These are phyloP conservation scores for Plasmodium fragile DNA, from an alignment of 169 alveolate species.

Conservation along the genomic window DNA sequence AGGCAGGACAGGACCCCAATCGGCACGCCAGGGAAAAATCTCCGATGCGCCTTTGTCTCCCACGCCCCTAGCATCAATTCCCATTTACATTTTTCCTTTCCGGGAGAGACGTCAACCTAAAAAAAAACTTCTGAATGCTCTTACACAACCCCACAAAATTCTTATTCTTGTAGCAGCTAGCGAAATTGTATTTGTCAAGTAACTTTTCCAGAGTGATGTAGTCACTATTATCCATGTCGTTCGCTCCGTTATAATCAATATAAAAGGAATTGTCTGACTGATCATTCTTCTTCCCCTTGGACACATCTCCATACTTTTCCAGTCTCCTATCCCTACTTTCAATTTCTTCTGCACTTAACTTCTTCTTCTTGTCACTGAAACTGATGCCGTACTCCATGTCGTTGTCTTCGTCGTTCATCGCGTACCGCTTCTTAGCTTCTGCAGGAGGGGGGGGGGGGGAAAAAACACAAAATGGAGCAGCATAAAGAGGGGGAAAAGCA, in stretches of 20 bases:
- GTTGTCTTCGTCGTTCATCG: constrained; percentile 1
- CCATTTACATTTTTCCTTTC: constrained; percentile 85
- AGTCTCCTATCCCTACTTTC: constrained; percentile 45
- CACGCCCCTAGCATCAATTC: background rate
- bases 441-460: background rate
- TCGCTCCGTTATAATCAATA: constrained; percentile 2
- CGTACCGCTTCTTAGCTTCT: constrained; percentile 20
- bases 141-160: constrained; percentile 84
- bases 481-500: background rate
- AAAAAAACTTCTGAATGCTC: constrained; percentile 86
- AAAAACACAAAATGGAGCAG: background rate
- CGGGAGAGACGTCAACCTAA: constrained; percentile 87
- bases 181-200: constrained; percentile 42
- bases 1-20: background rate
- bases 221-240: constrained; percentile 19
- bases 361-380: constrained; percentile 34
- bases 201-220: constrained; percentile 20
- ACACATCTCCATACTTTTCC: constrained; percentile 20
- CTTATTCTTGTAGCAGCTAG: constrained; percentile 69
- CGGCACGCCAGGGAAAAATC: background rate
- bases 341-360: constrained; percentile 45
- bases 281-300: constrained; percentile 17
- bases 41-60: background rate
- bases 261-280: background rate
- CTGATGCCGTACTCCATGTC: background rate